Evolutionary conservation across 2,329 filamentous ascomycete species (phyloP).

Genomic region (Gliomastix tumulicola): DNA sequence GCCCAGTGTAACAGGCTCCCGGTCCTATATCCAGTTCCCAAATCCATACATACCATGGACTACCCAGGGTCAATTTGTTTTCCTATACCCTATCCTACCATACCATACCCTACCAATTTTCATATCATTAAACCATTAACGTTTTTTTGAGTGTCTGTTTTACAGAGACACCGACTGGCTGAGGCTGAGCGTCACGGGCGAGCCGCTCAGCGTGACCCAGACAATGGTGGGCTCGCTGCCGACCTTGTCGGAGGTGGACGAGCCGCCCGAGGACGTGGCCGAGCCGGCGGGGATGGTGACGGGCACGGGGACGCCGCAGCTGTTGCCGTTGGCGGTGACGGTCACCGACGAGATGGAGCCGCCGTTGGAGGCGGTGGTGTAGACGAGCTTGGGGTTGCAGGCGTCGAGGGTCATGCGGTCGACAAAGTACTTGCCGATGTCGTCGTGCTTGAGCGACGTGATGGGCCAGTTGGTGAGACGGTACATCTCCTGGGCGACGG

Average conservation of each 20-base stretch:
- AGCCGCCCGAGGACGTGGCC: conserved; percentile 32
- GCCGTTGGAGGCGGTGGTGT: conserved; percentile 30
- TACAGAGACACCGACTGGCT: conserved; percentile 2
- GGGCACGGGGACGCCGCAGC: conserved; percentile 42
- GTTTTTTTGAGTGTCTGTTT: no score
- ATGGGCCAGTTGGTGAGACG: conserved; percentile 29
- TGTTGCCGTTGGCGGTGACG: conserved; percentile 39
- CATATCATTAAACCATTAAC: no score
- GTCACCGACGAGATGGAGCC: conserved; percentile 41
- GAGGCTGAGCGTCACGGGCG: conserved; percentile 31
- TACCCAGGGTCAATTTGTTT: no score
- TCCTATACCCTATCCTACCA: no score
- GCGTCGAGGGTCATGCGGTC: conserved; percentile 44
- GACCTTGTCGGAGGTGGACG: conserved; percentile 37
- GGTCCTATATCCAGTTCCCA: no score
- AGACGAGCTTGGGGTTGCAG: conserved; percentile 41
- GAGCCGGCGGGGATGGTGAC: conserved; percentile 41
- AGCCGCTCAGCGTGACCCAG: conserved; percentile 38
- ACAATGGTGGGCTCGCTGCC: conserved; percentile 46
- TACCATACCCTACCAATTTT: no score
- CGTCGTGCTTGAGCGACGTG: conserved; percentile 25
- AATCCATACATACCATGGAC: no score
- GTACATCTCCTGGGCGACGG: conserved; percentile 42
- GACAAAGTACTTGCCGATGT: conserved; percentile 42
- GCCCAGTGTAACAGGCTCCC: no score